These are phyloP conservation scores for Calonectria leucothoes DNA, from an alignment of 2,329 filamentous ascomycete genomes.

Conservation along the genomic window DNA sequence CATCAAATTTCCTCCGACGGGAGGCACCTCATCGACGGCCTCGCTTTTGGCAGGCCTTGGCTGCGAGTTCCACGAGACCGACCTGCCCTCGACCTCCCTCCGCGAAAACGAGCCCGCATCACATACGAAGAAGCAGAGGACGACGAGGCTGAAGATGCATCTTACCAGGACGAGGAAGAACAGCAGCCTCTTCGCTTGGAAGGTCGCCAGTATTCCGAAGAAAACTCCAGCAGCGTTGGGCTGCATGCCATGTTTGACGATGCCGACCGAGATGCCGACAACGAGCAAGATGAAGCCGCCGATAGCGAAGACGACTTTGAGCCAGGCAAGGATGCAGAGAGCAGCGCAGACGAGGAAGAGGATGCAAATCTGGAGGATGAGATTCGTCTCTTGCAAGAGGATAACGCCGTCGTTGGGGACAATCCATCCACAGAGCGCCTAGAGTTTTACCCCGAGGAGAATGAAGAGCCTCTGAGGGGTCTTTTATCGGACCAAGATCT, in stretches of 20 bases:
- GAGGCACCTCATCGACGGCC: constrained; percentile 84
- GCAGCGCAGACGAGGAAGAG: constrained; percentile 26
- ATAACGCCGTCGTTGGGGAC: constrained; percentile 39
- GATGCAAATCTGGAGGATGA: constrained; percentile 35
- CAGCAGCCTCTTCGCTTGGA: constrained; percentile 47
- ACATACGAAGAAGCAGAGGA: constrained; percentile 50
- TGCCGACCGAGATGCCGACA: constrained; percentile 27
- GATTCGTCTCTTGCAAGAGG: constrained; percentile 31
- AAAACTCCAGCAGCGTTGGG: constrained; percentile 34
- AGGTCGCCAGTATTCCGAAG: constrained; percentile 33
- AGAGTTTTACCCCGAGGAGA: not conserved
- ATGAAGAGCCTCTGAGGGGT: constrained; percentile 1
- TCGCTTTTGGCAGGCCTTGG: constrained; percentile 83
- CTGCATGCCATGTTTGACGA: constrained; percentile 35
- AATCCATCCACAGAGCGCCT: constrained; percentile 24
- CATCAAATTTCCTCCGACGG: constrained; percentile 85
- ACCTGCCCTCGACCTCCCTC: constrained; percentile 77
- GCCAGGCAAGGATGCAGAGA: constrained; percentile 31
- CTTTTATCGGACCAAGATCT: constrained; percentile 21
- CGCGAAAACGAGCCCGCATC: constrained; percentile 75
- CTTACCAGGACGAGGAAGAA: constrained; percentile 47
- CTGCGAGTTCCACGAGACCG: constrained; percentile 69
- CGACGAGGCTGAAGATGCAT: constrained; percentile 53
- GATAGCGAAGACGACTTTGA: constrained; percentile 43
- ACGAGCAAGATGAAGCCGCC: constrained; percentile 27